A percentile compares a stretch with the other conserved stretches of the same genome.
Evolutionary conservation across 2,329 filamentous ascomycete species (phyloP).

Genomic region (Metarhizium robertsii): DNA sequence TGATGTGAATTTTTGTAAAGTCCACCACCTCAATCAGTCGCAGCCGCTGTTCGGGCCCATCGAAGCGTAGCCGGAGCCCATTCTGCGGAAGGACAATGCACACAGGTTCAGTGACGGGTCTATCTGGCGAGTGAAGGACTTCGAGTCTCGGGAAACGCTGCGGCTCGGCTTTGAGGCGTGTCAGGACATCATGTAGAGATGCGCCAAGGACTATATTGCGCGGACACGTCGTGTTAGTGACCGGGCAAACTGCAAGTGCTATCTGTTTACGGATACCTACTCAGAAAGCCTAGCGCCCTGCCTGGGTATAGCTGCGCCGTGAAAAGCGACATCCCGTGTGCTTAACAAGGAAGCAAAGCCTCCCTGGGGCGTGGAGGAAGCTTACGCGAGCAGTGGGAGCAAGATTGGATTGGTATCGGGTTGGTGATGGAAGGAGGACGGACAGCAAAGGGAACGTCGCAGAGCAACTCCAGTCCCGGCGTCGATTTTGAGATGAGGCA

Average conservation of each 20-base stretch:
- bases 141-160: conserved; percentile 76
- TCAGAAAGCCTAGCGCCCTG: conserved; percentile 54
- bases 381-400: neutral
- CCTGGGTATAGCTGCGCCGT: conserved; percentile 57
- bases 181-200: conserved; percentile 82
- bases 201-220: conserved; percentile 81
- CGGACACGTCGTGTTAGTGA: conserved; percentile 37
- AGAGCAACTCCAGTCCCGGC: neutral
- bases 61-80: conserved; percentile 83
- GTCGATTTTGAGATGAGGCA: neutral
- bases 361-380: neutral
- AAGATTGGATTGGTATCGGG: neutral
- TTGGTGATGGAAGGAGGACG: neutral
- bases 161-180: conserved; percentile 79
- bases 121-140: conserved; percentile 65
- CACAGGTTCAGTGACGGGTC: conserved; percentile 67
- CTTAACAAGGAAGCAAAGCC: neutral
- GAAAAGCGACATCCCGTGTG: conserved; percentile 36
- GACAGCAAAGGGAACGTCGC: neutral
- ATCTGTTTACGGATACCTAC: conserved; percentile 18
- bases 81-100: conserved; percentile 71
- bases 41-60: conserved; percentile 84
- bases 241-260: neutral
- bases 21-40: conserved; percentile 86
- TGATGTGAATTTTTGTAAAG: conserved; percentile 75